A percentile compares a stretch with the other conserved stretches of the same genome.
These are phyloP conservation scores for Phialophora verrucosa DNA, from an alignment of 2,329 filamentous ascomycete genomes.

Conservation along the genomic window DNA sequence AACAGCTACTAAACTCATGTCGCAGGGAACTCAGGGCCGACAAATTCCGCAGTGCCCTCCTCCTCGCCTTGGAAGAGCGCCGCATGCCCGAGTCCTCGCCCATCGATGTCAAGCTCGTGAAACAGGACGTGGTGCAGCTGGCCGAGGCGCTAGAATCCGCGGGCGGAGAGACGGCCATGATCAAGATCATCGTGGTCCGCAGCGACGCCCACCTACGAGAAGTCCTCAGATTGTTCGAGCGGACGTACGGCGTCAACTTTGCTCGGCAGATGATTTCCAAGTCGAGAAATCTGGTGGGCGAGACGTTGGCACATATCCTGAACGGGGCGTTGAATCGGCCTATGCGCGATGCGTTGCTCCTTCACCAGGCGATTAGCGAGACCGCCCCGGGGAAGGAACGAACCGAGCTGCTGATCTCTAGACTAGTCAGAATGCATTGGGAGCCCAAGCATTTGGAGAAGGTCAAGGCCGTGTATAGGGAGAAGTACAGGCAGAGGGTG, in stretches of 20 bases:
- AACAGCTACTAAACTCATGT: background rate
- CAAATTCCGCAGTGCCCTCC: conserved; percentile 89
- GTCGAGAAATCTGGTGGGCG: conserved; percentile 90
- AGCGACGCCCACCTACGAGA: conserved; percentile 83
- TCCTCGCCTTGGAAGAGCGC: conserved; percentile 80
- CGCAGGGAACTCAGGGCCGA: conserved; percentile 85
- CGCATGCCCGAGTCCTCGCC: conserved; percentile 81
- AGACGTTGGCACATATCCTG: conserved; percentile 91
- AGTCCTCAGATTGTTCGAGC: conserved; percentile 77
- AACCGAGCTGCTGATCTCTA: conserved; percentile 83
- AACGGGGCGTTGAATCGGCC: conserved; percentile 97
- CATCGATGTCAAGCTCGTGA: conserved; percentile 65
- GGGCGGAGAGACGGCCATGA: conserved; percentile 86
- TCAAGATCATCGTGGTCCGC: conserved; percentile 78
- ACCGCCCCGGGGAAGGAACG: conserved; percentile 74
- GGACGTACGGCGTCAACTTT: conserved; percentile 77
- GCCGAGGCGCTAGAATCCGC: conserved; percentile 73
- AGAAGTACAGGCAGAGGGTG: conserved; percentile 75
- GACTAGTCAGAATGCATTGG: conserved; percentile 91
- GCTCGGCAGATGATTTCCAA: conserved; percentile 84
- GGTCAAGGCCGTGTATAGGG: conserved; percentile 79
- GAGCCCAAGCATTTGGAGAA: conserved; percentile 79
- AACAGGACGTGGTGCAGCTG: conserved; percentile 75
- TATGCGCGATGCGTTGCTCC: conserved; percentile 85
- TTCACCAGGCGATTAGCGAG: conserved; percentile 85